Conservation (phyloP, 345 rosid genomes). For the Populus euphratica region DNA sequence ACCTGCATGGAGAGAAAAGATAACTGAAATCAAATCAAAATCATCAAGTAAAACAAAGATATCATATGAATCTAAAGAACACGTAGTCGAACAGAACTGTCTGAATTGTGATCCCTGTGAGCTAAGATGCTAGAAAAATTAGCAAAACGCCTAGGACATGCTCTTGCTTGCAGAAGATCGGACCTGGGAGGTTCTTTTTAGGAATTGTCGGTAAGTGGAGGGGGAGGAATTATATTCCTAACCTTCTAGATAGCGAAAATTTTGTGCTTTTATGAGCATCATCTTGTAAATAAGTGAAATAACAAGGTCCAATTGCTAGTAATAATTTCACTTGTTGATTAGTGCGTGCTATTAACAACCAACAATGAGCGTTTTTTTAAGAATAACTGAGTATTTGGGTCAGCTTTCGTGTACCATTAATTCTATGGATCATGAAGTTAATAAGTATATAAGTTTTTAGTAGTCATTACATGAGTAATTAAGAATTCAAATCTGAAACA, state of each 20-base stretch:
- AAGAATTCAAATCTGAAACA: no score
- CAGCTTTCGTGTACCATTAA: no score
- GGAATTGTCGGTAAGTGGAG: not conserved
- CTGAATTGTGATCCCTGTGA: not conserved
- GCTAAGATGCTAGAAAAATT: not conserved
- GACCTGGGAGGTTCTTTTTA: not conserved
- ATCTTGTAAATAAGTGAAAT: not conserved
- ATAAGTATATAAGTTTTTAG: no score
- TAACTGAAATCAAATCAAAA: not conserved
- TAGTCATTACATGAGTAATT: no score
- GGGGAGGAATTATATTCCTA: not conserved
- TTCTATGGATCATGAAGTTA: no score
- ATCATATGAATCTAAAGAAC: not conserved
- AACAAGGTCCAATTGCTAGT: not conserved
- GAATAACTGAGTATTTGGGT: no score
- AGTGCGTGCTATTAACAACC: not conserved
- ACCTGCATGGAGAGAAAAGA: not conserved
- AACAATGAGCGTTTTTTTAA: no score
- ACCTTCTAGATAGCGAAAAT: not conserved
- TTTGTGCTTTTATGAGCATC: not conserved
- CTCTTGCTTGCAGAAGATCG: not conserved
- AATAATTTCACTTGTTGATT: not conserved
- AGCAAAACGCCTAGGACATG: not conserved
- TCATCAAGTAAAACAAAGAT: not conserved
- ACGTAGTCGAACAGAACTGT: not conserved